Base-by-base conservation (phyloP, 805 yeast genomes). In the Candida xiaguanensis region DNA sequence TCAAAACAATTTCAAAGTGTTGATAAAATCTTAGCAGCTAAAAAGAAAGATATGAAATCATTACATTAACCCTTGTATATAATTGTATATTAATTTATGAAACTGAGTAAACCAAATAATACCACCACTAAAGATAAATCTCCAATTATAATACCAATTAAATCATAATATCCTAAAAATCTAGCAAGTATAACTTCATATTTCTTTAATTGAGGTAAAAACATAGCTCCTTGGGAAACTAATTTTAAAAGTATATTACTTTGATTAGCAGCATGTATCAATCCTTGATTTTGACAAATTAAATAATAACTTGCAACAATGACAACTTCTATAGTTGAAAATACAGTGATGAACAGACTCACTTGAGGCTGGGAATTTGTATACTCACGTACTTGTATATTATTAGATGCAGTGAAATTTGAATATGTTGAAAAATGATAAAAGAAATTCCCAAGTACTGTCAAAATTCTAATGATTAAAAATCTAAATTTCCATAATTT, bases 1-100 rank as follows among this genome's bases (percentile, higher is more conserved):
- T 51, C 46, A 34, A 52, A 52, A 39, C 56, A 56, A 38, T 54
- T 51, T 43, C 49, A 50, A 42, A 52, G 64, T 42, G 74, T 72
- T 3, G 73, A 68, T 27, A 60, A 58, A 50, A 49, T 67, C 11
- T 53, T 68, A 19, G 66, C 58, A 34, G 72, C 71, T 13, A 68
- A 67, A 53, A 53, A 62, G 40, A 50, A 48, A 45, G 63, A 63
- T 39, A 66, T 67, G 70, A 56, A 52, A 14, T 29, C 31, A 8
- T 25, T 38, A 13, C 27, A 42, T 8, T 34, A 18, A 28, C 9
- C 25, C 8, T 5, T 23, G 22, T n/a, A 40, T 20, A 12, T n/a
- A n/a, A n/a, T 23, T 32, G 31, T 19, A 30, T 28, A 36, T 31
- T 30, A 11, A 23, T 27, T 18, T 15, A 16, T 22, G 24, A 40